Base-by-base conservation (phyloP, 2,329 filamentous ascomycete species). In the Fusarium anthophilum region DNA sequence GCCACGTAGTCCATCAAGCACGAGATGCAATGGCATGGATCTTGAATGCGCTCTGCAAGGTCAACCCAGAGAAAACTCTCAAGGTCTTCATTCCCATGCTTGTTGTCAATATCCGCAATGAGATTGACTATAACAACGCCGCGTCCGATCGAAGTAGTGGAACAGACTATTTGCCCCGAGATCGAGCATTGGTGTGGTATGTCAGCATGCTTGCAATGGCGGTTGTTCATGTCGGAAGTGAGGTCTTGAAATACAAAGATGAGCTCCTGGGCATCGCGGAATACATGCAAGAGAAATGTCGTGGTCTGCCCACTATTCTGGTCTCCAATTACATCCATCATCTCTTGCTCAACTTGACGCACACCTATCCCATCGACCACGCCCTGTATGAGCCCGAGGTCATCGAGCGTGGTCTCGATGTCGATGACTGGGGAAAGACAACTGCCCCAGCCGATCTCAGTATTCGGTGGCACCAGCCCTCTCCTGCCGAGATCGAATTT, bases 11-110 rank as follows among this genome's bases (percentile, higher is more conserved):
- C 24, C 95, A 99, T 78, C 96, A 98, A 83, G 96, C 96, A 60
- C 89, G 96, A 74, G 96, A 99, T 86, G 96, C 96, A 13, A 98
- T 99, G 93, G 96, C 97, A 3, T 99, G 98, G 88, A 98, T 98
- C 61, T 94, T 96, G 83, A 98, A 98, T 82, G 94, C 94, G 1
- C 87, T 99, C 30, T 98, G 96, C 87, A 98, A 98, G 83, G 94
- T 97, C 76, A 94, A 97, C 77, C 95, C 97, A 0, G 92, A 96
- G 80, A 98, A 98, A 84, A 95, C 96, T 2, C 87, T 99, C 57
- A 96, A 95, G 80, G 91, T 94, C 20, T 93, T 99, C 63, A 88
- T 99, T 38, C 96, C 96, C 2, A 94, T 98, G 86, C 87, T 98
- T 60, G 93, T 97, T 57, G 89, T 94, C 80, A 95, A 94, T 64